Percentiles rank a stretch among this genome's conserved stretches.
Evolutionary conservation across 495 filamentous ascomycete genomes (phyloP).

Genomic region (Chaetomium fimeti): DNA sequence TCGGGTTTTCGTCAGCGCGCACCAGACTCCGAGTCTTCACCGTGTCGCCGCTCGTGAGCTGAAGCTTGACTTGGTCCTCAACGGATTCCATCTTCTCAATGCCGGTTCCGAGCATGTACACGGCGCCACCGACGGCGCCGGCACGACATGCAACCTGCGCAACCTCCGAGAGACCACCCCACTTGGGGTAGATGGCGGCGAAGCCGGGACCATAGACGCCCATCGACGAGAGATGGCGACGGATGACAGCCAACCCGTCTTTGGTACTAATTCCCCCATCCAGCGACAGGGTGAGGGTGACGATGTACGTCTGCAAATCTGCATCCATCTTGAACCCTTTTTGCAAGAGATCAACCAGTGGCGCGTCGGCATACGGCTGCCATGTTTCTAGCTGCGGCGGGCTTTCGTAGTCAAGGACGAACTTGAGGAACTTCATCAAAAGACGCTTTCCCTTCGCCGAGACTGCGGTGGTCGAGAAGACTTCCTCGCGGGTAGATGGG

Average conservation of each 20-base stretch:
- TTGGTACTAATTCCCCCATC: conserved; percentile 52
- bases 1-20: conserved; percentile 37
- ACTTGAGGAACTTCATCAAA: conserved; percentile 86
- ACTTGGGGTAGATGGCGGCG: conserved; percentile 81
- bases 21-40: conserved; percentile 60
- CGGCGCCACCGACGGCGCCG: conserved; percentile 83
- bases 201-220: conserved; percentile 85
- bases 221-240: conserved; percentile 80
- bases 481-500: conserved; percentile 81
- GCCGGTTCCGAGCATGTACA: conserved; percentile 79
- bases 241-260: conserved; percentile 68
- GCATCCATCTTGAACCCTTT: conserved; percentile 70
- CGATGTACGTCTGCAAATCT: conserved; percentile 66
- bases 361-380: conserved; percentile 39
- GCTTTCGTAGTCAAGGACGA: conserved; percentile 61
- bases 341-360: conserved; percentile 64
- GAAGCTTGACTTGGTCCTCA: conserved; percentile 41
- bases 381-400: conserved; percentile 49
- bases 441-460: conserved; percentile 73
- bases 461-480: conserved; percentile 71
- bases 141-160: conserved; percentile 90
- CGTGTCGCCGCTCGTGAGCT: conserved; percentile 59
- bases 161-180: conserved; percentile 90
- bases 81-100: conserved; percentile 43
- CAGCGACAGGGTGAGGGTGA: conserved; percentile 76